Percentiles rank a stretch among this genome's conserved stretches.
These are phyloP conservation scores for Holtermannia corniformis DNA, from an alignment of 768 basidiomycete species.

Conservation along the genomic window DNA sequence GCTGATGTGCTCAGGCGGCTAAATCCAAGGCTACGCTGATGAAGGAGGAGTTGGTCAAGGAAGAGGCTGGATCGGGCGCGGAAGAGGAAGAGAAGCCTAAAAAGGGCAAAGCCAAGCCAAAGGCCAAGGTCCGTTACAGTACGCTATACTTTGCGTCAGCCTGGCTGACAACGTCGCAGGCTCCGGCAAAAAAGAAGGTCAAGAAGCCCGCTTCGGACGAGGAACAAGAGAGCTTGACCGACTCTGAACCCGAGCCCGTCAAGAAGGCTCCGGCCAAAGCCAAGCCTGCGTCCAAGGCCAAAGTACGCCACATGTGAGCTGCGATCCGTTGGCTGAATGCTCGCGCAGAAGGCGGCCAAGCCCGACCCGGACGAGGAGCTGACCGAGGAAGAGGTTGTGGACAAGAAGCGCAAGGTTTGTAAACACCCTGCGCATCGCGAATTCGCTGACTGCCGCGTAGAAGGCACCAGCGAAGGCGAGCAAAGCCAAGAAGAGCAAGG, in stretches of 20 bases:
- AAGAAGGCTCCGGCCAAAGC: neutral
- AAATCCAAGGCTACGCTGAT: conserved; percentile 10
- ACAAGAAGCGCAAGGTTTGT: neutral
- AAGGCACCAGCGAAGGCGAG: too few species aligned
- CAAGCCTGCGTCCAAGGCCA: neutral
- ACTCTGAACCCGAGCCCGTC: neutral
- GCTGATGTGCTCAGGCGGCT: conserved; percentile 25
- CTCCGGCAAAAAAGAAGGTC: neutral
- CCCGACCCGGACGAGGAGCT: neutral
- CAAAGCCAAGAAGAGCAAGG: too few species aligned
- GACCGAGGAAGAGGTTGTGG: neutral
- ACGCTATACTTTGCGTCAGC: neutral
- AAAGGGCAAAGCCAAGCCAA: conserved; percentile 2
- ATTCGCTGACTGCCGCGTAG: too few species aligned
- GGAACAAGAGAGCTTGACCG: neutral
- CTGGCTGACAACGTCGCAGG: neutral
- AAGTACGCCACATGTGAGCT: neutral
- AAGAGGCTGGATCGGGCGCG: conserved; percentile 12
- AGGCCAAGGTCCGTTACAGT: neutral
- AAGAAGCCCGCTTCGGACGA: neutral
- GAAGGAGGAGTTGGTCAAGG: conserved; percentile 13
- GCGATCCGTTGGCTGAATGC: too few species aligned
- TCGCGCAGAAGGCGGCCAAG: neutral
- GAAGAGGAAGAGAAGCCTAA: conserved; percentile 8
- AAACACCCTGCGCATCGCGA: too few species aligned